Evolutionary conservation across 1,284 basidiomycete genomes (phyloP), one percentile per base, ranked within the genome.

Genomic region (Chalciporus sp.): DNA sequence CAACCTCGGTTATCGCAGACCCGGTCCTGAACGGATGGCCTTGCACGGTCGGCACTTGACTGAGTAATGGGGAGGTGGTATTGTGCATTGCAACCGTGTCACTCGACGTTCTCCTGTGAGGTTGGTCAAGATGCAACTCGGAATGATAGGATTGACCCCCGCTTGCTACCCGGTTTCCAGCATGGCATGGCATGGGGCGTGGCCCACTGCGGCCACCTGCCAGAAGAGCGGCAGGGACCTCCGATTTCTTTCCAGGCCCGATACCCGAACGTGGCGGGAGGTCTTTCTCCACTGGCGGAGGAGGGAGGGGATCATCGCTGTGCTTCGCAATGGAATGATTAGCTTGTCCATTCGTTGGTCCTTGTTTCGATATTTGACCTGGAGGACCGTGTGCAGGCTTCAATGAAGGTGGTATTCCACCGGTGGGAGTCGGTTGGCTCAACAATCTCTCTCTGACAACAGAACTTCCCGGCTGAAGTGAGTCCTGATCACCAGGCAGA

Each of bases 181-280:
- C 65, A 7, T 64, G 66, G 16, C 61, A 61, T 10, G 61, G 60
- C 28, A 62, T 64, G 9, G 64, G 51, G 45, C 66, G 62, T 16
- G 63, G 61, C 49, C 62, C 53, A 23, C 48, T 43, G 33, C 65
- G 66, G 8, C 53, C 58, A n/a, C 77, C 77, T 11, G 79, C 73
- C n/a, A 76, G 76, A 12, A 81, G 72, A 29, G 72, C 68, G 5
- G 73, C 64, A 14, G 79, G 80, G 4, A 78, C 64, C 7, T 53
- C 60, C 7, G 62, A 41, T 2, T 57, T 59, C 40, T 55, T 64
- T 49, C 61, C 57, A 12, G 61, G 48, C 19, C 27, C 51, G 28
- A 47, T 23, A 16, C 53, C 49, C 42, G 26, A 31, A 16, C 42
- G 40, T 17, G 45, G 7, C 4, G 42, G 8, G 26, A 43, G 5